A percentile compares a stretch with the other conserved stretches of the same genome.
These are phyloP conservation scores for Penicillium sp. DNA, from an alignment of 2,329 filamentous ascomycete genomes.

Conservation along the genomic window DNA sequence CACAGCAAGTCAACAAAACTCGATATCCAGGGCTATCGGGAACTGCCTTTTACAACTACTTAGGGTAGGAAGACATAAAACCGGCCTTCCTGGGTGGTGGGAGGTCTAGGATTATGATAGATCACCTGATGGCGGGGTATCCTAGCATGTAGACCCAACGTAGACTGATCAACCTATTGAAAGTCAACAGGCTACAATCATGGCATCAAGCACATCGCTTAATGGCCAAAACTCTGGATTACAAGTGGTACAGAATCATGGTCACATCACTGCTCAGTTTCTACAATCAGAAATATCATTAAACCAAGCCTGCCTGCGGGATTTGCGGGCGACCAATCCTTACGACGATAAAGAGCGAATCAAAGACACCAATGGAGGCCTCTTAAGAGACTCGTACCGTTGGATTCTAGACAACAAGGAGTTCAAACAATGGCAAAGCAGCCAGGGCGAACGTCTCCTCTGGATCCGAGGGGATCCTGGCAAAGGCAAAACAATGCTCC, in stretches of 20 bases:
- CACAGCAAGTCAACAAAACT: too few relatives aligned
- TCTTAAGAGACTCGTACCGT: too few relatives aligned
- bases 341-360: slow-evolving; percentile 9
- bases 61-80: too few relatives aligned
- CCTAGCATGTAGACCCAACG: background rate
- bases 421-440: slow-evolving; percentile 17
- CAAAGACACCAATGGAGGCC: too few relatives aligned
- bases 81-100: too few relatives aligned
- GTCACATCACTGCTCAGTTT: background rate
- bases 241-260: background rate
- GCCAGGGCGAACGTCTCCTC: slow-evolving; percentile 8
- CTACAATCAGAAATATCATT: background rate
- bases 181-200: background rate
- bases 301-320: background rate
- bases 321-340: slow-evolving; percentile 10
- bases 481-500: slow-evolving; percentile 29
- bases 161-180: background rate
- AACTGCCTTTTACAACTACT: too few relatives aligned
- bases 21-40: too few relatives aligned
- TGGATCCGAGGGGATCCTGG: slow-evolving; percentile 28
- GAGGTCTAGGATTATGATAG: background rate
- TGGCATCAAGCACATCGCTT: background rate
- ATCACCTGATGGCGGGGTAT: slow-evolving; percentile 5
- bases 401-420: background rate
- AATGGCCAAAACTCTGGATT: background rate